Conservation (phyloP, 805 yeast species). For the Brettanomyces sp. region DNA sequence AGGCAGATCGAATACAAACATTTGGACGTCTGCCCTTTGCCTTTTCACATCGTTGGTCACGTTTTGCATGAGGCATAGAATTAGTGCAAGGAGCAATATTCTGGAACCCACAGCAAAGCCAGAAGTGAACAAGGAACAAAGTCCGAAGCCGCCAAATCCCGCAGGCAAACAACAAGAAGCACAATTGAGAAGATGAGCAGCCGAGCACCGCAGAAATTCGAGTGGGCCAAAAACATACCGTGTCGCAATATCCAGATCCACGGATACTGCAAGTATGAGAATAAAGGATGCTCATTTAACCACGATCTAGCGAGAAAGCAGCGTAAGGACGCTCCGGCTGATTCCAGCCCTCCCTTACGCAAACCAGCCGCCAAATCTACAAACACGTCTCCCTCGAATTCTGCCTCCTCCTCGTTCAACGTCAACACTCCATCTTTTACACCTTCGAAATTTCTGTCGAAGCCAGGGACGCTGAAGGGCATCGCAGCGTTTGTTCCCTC, state of each 20-base stretch:
- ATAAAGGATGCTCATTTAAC: conserved; percentile 77
- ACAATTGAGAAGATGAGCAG: conserved; percentile 4
- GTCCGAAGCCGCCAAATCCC: too few species aligned
- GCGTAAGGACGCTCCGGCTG: neutral
- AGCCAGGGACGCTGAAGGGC: neutral
- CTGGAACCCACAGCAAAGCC: too few species aligned
- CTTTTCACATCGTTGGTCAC: too few species aligned
- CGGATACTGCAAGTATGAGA: conserved; percentile 82
- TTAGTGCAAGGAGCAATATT: too few species aligned
- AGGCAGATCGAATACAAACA: too few species aligned
- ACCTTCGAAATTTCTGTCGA: neutral
- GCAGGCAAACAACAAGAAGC: neutral
- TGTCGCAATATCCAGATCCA: conserved; percentile 79
- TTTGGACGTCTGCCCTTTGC: too few species aligned
- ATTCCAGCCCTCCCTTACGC: neutral
- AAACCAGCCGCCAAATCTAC: neutral
- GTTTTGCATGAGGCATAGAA: too few species aligned
- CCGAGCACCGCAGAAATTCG: conserved; percentile 26
- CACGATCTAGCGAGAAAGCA: conserved; percentile 33
- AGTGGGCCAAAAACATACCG: conserved; percentile 63
- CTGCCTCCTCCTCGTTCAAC: neutral
- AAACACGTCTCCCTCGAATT: neutral
- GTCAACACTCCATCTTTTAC: conserved; percentile 1
- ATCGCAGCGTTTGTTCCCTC: neutral
- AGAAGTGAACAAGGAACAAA: too few species aligned